Conservation (phyloP, 2,329 filamentous ascomycete genomes). For the Xylaria polymorpha region DNA sequence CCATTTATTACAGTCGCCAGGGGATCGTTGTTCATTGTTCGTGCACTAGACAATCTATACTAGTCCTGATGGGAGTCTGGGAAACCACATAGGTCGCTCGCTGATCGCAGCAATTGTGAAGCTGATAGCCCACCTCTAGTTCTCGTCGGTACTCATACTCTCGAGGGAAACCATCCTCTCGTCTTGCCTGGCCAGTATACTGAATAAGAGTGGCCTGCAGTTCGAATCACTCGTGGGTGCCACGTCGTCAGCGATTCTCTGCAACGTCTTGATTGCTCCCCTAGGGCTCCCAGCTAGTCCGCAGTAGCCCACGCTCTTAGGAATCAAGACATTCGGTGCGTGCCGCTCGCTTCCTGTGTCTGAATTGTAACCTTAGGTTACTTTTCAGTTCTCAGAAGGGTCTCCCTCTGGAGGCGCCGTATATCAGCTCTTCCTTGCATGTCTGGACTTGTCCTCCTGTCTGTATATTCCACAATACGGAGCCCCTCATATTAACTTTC, state of each 20-base stretch:
- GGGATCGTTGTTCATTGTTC: slow-evolving; percentile 29
- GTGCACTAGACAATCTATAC: slow-evolving; percentile 7
- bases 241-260: slow-evolving; percentile 10
- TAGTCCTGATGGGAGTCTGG: slow-evolving; percentile 6
- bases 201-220: background rate
- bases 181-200: slow-evolving; percentile 1
- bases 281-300: slow-evolving; percentile 16
- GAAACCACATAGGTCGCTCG: slow-evolving; percentile 16
- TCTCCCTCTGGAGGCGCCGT: slow-evolving; percentile 11
- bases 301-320: slow-evolving; percentile 24
- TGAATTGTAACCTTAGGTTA: slow-evolving; percentile 11
- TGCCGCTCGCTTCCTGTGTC: slow-evolving; percentile 20
- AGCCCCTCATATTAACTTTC: slow-evolving; percentile 36
- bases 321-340: slow-evolving; percentile 34
- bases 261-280: slow-evolving; percentile 11
- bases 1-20: slow-evolving; percentile 26
- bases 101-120: slow-evolving; percentile 13
- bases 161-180: background rate
- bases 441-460: slow-evolving; percentile 10
- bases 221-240: slow-evolving; percentile 17
- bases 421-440: slow-evolving; percentile 39
- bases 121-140: slow-evolving; percentile 16
- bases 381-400: slow-evolving; percentile 13
- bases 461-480: slow-evolving; percentile 37
- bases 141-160: slow-evolving; percentile 7